phyloP scores from a whole-genome alignment of 495 filamentous ascomycete species.

The Trichoderma erinaceum region DNA sequence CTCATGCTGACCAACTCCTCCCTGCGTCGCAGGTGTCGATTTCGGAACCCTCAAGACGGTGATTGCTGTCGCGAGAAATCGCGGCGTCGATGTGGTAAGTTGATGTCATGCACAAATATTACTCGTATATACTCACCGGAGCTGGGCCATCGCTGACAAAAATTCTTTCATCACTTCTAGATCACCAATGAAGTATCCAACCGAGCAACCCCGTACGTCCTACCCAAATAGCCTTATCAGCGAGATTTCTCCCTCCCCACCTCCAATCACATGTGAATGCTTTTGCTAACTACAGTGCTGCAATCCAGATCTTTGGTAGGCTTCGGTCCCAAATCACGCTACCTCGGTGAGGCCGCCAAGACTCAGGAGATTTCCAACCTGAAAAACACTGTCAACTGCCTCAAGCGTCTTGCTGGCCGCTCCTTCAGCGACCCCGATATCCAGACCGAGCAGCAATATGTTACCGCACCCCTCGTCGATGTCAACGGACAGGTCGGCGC shows the following conservation, averaged over 20 bases:
- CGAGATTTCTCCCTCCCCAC: constrained; percentile 6
- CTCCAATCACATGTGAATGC: constrained; percentile 17
- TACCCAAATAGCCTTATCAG: constrained; percentile 6
- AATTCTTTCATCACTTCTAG: constrained; percentile 36
- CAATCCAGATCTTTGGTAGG: constrained; percentile 75
- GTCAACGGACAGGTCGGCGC: constrained; percentile 90
- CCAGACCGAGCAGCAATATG: constrained; percentile 82
- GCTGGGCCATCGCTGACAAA: constrained; percentile 22
- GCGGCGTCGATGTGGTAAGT: constrained; percentile 98
- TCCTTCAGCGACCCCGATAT: constrained; percentile 84
- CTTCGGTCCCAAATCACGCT: constrained; percentile 88
- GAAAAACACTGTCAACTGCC: constrained; percentile 91
- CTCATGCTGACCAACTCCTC: constrained; percentile 17
- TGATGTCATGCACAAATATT: not conserved
- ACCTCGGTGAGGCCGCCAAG: constrained; percentile 91
- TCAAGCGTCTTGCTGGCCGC: constrained; percentile 89
- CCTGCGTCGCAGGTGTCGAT: constrained; percentile 62
- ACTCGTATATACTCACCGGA: constrained; percentile 7
- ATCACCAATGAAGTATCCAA: constrained; percentile 99
- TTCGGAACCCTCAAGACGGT: constrained; percentile 96
- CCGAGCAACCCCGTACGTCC: constrained; percentile 88
- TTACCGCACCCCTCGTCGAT: constrained; percentile 82
- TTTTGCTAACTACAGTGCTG: constrained; percentile 28
- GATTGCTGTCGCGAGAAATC: constrained; percentile 93
- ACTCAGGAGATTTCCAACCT: constrained; percentile 99